Percentiles rank a stretch among this genome's conserved stretches.
Conservation (phyloP, 1,284 basidiomycete species). For the Athelia psychrophila region DNA sequence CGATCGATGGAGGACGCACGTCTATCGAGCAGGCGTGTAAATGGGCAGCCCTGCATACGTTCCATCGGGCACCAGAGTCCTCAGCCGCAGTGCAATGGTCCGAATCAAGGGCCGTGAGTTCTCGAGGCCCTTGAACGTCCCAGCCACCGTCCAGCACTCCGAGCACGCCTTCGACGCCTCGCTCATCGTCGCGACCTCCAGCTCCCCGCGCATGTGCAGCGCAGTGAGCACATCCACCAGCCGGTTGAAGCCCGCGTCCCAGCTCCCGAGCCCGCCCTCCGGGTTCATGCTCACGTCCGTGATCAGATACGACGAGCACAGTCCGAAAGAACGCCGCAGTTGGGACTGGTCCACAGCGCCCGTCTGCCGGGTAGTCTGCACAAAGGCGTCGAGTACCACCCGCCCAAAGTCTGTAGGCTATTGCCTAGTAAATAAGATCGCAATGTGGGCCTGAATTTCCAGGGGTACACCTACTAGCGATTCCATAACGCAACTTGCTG, state of each 20-base stretch:
- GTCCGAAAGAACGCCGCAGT: slow-evolving; percentile 59
- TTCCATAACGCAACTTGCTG: background rate
- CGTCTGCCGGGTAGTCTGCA: slow-evolving; percentile 44
- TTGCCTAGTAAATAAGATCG: background rate
- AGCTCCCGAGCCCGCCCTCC: slow-evolving; percentile 51
- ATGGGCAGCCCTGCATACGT: slow-evolving; percentile 60
- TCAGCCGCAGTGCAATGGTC: slow-evolving; percentile 58
- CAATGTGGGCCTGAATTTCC: background rate
- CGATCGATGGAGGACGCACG: too few species aligned
- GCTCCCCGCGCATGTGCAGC: slow-evolving; percentile 58
- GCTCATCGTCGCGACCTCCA: slow-evolving; percentile 70
- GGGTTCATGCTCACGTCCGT: slow-evolving; percentile 68
- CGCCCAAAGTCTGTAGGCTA: slow-evolving; percentile 55
- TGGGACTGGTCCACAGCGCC: slow-evolving; percentile 57
- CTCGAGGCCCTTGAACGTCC: slow-evolving; percentile 63
- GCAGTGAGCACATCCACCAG: slow-evolving; percentile 69
- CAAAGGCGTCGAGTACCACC: slow-evolving; percentile 54
- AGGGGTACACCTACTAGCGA: too few species aligned
- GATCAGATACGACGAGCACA: slow-evolving; percentile 73
- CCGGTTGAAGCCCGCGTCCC: slow-evolving; percentile 63
- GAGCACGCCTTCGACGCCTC: slow-evolving; percentile 74
- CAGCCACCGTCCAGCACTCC: slow-evolving; percentile 75
- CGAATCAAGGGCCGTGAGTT: slow-evolving; percentile 57
- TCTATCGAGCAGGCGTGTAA: slow-evolving; percentile 49
- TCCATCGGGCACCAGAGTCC: slow-evolving; percentile 17